Conservation (phyloP, 2,329 filamentous ascomycete species). For the Coniochaeta sp. region DNA sequence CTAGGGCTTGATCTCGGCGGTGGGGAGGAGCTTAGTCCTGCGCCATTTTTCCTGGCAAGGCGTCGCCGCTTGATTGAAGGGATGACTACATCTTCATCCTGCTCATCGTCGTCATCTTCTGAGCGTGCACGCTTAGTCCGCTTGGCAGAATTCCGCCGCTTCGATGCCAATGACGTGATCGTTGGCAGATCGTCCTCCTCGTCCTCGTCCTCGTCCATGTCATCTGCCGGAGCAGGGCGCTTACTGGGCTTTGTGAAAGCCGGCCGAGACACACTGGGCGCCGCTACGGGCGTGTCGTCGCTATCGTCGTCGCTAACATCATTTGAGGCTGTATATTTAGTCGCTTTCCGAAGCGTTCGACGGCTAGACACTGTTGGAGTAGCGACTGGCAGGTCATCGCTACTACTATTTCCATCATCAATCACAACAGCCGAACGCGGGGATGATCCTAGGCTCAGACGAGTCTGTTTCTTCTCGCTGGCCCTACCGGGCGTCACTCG, state of each 20-base stretch:
- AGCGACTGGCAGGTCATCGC: conserved; percentile 7
- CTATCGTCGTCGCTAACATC: conserved; percentile 7
- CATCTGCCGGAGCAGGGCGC: conserved; percentile 4
- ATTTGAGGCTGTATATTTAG: not conserved
- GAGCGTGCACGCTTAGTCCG: conserved; percentile 2
- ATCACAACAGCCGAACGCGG: not conserved
- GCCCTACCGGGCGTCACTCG: not conserved
- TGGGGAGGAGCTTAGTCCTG: not conserved
- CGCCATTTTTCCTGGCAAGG: conserved; percentile 3
- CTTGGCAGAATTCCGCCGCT: not conserved
- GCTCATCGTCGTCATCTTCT: not conserved
- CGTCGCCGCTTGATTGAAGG: conserved; percentile 10
- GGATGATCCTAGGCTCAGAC: not conserved
- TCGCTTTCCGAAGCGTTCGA: not conserved
- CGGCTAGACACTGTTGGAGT: not conserved
- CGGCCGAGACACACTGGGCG: not conserved
- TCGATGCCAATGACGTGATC: not conserved
- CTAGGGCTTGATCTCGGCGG: not conserved
- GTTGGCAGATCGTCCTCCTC: not conserved
- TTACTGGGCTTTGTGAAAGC: not conserved
- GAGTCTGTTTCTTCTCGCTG: not conserved
- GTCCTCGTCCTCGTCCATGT: conserved; percentile 8
- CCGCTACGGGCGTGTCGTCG: conserved; percentile 7
- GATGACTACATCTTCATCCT: conserved; percentile 3
- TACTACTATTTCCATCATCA: conserved; percentile 5